Base-by-base conservation (phyloP, 768 basidiomycete species). In the Lactarius psammicola region DNA sequence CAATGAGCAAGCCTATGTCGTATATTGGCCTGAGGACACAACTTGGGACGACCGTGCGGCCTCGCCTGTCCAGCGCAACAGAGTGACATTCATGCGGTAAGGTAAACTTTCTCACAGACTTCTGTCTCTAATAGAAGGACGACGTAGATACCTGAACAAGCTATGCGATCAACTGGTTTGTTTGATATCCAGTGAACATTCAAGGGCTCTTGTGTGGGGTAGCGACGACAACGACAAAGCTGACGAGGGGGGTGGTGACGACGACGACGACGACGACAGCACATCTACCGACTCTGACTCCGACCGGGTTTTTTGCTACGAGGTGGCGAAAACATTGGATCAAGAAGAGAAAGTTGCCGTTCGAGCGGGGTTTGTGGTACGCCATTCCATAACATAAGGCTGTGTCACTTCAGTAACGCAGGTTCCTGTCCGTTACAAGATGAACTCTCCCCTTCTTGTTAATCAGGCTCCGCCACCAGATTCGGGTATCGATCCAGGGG, bases 71-170 rank as follows among this genome's bases (percentile, higher is more conserved):
- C 71, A 77, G 38, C 79, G 82, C 15, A 87, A 86, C 73, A 78
- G 86, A 10, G 76, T 82, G 3, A 85, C 86, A 0, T 88, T 87
- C 69, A 86, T 87, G 84, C 75, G 86, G 86, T 84, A 72, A 18
- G 73, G 63, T 18, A 33, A 46, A 58, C 36, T n/a, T 28, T 56
- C 15, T 13, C 2, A 17, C 46, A 5, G 4, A 4, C 10, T 18
- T n/a, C 1, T 10, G 2, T 23, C 13, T 38, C 18, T 36, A 17
- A 33, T 53, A 34, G 30, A 62, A 3, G 23, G 18, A n/a, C 20
- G 4, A 23, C 2, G 7, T 26, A 66, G 65, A 17, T 66, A 66
- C 40, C 60, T 66, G 44, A 66, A 56, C 18, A 66, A 66, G 44
- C n/a, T 66, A 44, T 75, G 82, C 20, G 86, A 88, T 66, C 87